phyloP scores from a whole-genome alignment of 2,329 filamentous ascomycete species.

The Epichloe uncinata region DNA sequence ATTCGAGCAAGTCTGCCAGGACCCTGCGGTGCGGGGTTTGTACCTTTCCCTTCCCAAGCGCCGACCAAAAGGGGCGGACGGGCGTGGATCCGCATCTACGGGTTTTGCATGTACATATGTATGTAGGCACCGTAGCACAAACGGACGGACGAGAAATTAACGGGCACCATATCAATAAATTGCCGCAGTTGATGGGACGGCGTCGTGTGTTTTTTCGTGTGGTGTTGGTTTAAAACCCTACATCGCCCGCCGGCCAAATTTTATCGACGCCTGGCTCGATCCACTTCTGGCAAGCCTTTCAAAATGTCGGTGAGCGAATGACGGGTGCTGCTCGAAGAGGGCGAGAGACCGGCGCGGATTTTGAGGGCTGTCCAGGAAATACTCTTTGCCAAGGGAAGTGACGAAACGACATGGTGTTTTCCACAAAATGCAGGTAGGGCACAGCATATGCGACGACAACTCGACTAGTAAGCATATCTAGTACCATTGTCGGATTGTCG shows the following conservation, averaged over 20 bases:
- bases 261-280: neutral
- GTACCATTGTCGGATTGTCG: neutral
- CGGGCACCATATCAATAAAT: neutral
- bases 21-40: neutral
- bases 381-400: neutral
- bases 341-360: neutral
- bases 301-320: conserved; percentile 6
- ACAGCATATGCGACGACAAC: neutral
- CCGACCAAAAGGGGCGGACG: neutral
- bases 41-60: neutral
- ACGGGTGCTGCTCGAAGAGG: neutral
- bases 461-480: neutral
- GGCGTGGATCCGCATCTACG: too few relatives aligned
- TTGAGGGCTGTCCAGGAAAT: neutral
- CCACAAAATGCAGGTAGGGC: neutral
- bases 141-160: neutral
- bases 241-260: conserved; percentile 1
- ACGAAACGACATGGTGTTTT: neutral
- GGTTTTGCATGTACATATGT: too few relatives aligned
- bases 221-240: neutral
- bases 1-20: neutral
- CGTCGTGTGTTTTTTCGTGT: neutral
- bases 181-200: neutral
- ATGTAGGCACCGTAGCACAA: too few relatives aligned
- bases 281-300: conserved; percentile 2